Evolutionary conservation across 2,329 filamentous ascomycete genomes (phyloP).

Genomic region (Emergomyces orientalis): DNA sequence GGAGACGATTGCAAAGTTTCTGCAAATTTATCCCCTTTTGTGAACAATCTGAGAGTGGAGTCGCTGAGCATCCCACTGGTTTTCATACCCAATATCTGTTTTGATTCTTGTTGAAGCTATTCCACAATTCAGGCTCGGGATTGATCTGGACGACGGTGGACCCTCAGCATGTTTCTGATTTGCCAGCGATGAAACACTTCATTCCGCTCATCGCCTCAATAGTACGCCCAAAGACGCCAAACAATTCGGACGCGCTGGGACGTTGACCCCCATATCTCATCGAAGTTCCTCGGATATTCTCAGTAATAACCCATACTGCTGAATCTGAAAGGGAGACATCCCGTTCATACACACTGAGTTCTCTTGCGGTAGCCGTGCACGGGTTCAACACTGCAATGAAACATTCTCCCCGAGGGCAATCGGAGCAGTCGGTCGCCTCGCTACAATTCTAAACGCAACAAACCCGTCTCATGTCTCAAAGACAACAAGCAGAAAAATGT

Average conservation of each 20-base stretch:
- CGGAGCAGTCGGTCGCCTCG: too few species aligned
- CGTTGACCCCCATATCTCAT: neutral
- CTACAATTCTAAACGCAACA: neutral
- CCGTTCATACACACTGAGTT: neutral
- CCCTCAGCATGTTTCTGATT: neutral
- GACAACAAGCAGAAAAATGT: neutral
- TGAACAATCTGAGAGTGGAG: neutral
- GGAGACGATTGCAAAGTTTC: neutral
- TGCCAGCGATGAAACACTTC: neutral
- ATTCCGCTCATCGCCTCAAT: neutral
- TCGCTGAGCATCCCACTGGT: too few species aligned
- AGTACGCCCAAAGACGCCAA: neutral
- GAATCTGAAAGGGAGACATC: neutral
- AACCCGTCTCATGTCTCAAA: neutral
- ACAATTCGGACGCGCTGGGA: neutral
- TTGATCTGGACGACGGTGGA: neutral
- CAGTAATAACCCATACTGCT: neutral
- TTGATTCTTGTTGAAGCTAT: too few species aligned
- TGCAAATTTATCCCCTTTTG: neutral
- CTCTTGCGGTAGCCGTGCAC: neutral
- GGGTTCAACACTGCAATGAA: neutral
- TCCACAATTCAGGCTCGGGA: neutral
- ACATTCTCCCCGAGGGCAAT: neutral
- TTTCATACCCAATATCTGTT: too few species aligned
- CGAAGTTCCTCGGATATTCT: neutral